These are phyloP conservation scores for Bipolaris victoriae DNA, from an alignment of 2,329 filamentous ascomycete species.

Conservation along the genomic window DNA sequence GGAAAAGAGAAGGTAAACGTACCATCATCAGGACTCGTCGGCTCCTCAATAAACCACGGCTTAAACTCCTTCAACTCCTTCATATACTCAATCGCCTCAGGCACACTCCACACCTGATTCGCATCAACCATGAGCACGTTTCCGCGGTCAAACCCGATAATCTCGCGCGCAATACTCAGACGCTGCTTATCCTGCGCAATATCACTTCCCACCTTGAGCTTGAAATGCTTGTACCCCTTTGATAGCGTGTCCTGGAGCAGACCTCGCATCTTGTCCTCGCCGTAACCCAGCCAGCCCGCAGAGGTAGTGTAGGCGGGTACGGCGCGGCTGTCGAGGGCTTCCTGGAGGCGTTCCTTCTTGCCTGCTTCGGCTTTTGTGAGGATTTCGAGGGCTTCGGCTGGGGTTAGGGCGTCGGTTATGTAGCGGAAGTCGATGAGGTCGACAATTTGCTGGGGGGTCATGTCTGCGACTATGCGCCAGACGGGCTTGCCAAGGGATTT, in stretches of 20 bases:
- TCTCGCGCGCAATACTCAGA: conserved; percentile 74
- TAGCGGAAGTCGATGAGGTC: conserved; percentile 92
- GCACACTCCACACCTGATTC: conserved; percentile 91
- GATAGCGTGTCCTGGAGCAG: conserved; percentile 75
- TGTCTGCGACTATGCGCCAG: conserved; percentile 88
- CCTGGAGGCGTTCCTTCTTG: conserved; percentile 73
- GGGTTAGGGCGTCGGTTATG: conserved; percentile 91
- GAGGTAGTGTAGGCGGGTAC: conserved; percentile 91
- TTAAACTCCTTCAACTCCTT: conserved; percentile 79
- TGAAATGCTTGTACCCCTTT: conserved; percentile 84
- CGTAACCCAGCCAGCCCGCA: conserved; percentile 91
- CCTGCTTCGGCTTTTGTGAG: conserved; percentile 69
- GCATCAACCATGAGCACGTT: conserved; percentile 93
- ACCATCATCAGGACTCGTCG: conserved; percentile 82
- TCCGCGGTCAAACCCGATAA: conserved; percentile 81
- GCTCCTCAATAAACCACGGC: conserved; percentile 95
- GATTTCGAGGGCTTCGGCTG: conserved; percentile 77
- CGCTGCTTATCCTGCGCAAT: conserved; percentile 74
- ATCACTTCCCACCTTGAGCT: conserved; percentile 83
- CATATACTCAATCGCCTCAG: conserved; percentile 89
- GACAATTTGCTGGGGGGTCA: conserved; percentile 87
- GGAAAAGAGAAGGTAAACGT: conserved; percentile 11
- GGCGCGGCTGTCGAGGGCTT: conserved; percentile 74
- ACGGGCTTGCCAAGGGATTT: conserved; percentile 86
- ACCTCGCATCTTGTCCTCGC: conserved; percentile 81